A percentile compares a stretch with the other conserved stretches of the same genome.
Conservation (phyloP, 257 asterid species). For the Solanum rostratum region DNA sequence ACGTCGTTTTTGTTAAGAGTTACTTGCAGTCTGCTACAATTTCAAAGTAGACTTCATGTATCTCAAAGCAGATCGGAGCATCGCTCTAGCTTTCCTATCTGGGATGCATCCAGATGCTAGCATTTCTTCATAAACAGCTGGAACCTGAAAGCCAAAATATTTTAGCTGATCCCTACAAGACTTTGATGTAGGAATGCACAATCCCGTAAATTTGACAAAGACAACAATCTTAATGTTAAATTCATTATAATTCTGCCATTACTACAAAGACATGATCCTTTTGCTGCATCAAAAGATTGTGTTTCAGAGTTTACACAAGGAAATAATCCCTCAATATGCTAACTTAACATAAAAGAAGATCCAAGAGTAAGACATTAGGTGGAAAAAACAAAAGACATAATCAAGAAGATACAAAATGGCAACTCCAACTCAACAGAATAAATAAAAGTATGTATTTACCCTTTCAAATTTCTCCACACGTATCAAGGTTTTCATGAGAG, state of each 20-base stretch:
- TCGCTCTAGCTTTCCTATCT: slow-evolving; percentile 91
- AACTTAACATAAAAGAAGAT: not conserved
- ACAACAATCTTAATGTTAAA: not conserved
- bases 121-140: slow-evolving; percentile 93
- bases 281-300: not conserved
- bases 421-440: not conserved
- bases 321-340: not conserved
- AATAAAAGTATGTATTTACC: slow-evolving; percentile 22
- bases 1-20: not conserved
- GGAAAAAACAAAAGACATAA: not conserved
- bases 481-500: slow-evolving; percentile 88
- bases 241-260: not conserved
- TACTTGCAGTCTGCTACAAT: slow-evolving; percentile 13
- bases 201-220: not conserved
- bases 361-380: not conserved
- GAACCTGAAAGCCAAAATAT: slow-evolving; percentile 43
- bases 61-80: slow-evolving; percentile 82
- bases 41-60: slow-evolving; percentile 65
- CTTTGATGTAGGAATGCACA: not conserved
- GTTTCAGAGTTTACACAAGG: not conserved
- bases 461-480: slow-evolving; percentile 82
- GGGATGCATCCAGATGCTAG: slow-evolving; percentile 74
- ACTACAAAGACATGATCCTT: not conserved
- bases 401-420: not conserved
- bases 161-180: not conserved